Conservation (phyloP, 441 rosid genomes). For the Euphorbia celastroides region DNA sequence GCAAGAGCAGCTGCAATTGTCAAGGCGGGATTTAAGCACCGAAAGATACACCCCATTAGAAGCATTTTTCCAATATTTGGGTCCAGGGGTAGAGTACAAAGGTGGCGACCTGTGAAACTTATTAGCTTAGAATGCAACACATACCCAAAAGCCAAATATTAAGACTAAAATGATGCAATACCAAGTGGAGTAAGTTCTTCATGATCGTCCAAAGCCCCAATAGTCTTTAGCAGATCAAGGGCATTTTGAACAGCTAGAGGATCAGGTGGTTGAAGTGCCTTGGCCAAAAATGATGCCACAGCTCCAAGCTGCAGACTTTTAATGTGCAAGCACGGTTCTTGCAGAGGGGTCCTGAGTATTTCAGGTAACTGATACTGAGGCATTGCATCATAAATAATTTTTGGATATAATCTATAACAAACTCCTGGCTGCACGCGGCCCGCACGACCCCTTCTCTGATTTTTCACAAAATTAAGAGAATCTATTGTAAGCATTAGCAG, state of each 20-base stretch:
- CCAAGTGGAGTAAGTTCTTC: constrained; percentile 96
- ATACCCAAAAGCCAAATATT: constrained; percentile 12
- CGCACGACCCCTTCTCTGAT: constrained; percentile 95
- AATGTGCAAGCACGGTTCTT: constrained; percentile 86
- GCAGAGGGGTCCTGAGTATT: constrained; percentile 90
- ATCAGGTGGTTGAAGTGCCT: constrained; percentile 98
- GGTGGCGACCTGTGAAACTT: constrained; percentile 60
- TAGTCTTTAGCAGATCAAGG: constrained; percentile 85
- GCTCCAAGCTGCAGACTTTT: constrained; percentile 88
- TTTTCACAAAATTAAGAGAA: constrained; percentile 19
- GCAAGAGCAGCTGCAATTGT: constrained; percentile 97
- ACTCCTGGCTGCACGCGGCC: constrained; percentile 96
- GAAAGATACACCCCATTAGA: constrained; percentile 86
- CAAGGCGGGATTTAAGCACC: constrained; percentile 88
- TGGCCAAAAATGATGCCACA: constrained; percentile 76
- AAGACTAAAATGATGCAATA: constrained; percentile 22
- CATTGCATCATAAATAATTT: constrained; percentile 70
- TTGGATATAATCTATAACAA: constrained; percentile 87
- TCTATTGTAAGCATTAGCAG: constrained; percentile 8
- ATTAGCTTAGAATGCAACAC: constrained; percentile 15
- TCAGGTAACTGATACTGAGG: constrained; percentile 82
- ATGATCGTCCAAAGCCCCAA: constrained; percentile 79
- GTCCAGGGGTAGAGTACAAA: constrained; percentile 77
- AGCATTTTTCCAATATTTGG: constrained; percentile 98
- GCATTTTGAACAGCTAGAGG: constrained; percentile 93